phyloP scores from a whole-genome alignment of 2,329 filamentous ascomycete genomes.

The Balansia obtecta region DNA sequence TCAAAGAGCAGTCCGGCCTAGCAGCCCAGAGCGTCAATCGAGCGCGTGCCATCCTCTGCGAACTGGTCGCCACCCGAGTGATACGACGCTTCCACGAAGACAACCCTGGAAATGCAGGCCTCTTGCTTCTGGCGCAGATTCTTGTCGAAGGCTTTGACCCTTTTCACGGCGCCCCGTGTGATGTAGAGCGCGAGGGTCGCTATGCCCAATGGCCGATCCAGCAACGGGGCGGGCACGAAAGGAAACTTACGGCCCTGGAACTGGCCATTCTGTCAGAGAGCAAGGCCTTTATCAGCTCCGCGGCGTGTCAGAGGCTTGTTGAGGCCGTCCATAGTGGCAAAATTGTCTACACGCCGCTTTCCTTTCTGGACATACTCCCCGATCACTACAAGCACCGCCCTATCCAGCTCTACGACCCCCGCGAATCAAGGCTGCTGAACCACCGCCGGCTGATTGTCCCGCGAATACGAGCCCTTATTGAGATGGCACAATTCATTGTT shows the following conservation, averaged over 20 bases:
- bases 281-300: slow-evolving; percentile 52
- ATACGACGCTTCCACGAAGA: slow-evolving; percentile 58
- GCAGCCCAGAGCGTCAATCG: slow-evolving; percentile 59
- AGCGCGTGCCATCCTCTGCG: slow-evolving; percentile 55
- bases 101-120: slow-evolving; percentile 46
- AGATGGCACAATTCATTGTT: slow-evolving; percentile 52
- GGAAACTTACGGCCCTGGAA: slow-evolving; percentile 56
- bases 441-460: slow-evolving; percentile 63
- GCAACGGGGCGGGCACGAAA: slow-evolving; percentile 26
- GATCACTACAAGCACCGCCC: slow-evolving; percentile 62
- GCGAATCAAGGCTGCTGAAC: slow-evolving; percentile 52
- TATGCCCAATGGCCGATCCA: slow-evolving; percentile 27
- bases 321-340: slow-evolving; percentile 57
- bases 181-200: slow-evolving; percentile 38
- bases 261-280: slow-evolving; percentile 61
- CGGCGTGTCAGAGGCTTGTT: slow-evolving; percentile 57
- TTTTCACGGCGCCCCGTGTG: slow-evolving; percentile 53
- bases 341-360: slow-evolving; percentile 57
- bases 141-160: slow-evolving; percentile 61
- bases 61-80: slow-evolving; percentile 54
- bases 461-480: slow-evolving; percentile 52
- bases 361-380: slow-evolving; percentile 60
- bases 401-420: slow-evolving; percentile 57
- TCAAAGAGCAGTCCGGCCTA: slow-evolving; percentile 51
- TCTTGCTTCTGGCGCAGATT: slow-evolving; percentile 54